These are phyloP conservation scores for Hydrangea macrophylla DNA, from an alignment of 148 eudicot species.

Conservation along the genomic window DNA sequence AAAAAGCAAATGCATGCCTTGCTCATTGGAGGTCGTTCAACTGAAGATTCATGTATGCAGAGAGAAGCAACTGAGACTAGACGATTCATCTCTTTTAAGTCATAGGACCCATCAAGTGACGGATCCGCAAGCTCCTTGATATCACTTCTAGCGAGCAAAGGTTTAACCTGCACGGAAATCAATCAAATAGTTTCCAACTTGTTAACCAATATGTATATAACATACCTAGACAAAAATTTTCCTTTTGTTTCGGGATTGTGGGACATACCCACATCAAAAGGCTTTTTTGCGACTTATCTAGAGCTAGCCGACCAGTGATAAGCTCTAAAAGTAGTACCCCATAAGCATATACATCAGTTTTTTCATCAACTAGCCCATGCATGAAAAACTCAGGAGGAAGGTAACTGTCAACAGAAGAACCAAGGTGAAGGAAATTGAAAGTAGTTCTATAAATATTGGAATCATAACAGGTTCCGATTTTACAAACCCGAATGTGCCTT, in stretches of 20 bases:
- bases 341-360: constrained; percentile 91
- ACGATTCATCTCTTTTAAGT: constrained; percentile 53
- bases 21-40: constrained; percentile 78
- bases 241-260: no score
- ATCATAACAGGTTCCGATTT: background rate
- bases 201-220: background rate
- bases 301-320: constrained; percentile 77
- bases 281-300: constrained; percentile 74
- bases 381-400: constrained; percentile 96
- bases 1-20: constrained; percentile 35
- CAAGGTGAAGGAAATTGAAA: background rate
- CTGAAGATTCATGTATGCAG: constrained; percentile 63
- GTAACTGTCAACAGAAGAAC: constrained; percentile 46
- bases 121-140: constrained; percentile 60
- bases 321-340: constrained; percentile 86
- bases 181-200: background rate
- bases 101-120: constrained; percentile 45
- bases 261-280: constrained; percentile 97
- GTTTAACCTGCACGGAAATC: constrained; percentile 71
- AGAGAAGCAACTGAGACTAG: constrained; percentile 52
- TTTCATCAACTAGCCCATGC: constrained; percentile 93
- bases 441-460: background rate
- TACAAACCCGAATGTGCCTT: constrained; percentile 88
- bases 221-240: background rate
- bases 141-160: constrained; percentile 49